phyloP scores from a whole-genome alignment of 2,329 filamentous ascomycete species.

The Microthyrium microscopicum region DNA sequence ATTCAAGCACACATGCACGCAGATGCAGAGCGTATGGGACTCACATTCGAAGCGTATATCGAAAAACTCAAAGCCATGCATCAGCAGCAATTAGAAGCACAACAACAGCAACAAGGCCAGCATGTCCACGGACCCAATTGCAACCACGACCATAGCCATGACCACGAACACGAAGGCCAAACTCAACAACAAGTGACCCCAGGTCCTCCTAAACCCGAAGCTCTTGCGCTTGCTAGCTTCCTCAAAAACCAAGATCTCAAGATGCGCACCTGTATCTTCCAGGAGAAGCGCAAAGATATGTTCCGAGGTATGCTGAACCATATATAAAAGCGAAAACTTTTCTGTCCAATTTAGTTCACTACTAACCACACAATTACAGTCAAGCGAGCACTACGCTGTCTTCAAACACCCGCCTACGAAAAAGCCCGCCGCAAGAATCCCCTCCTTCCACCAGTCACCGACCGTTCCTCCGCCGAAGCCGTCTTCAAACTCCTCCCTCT shows the following conservation, averaged over 20 bases:
- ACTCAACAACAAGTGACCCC: conserved; percentile 53
- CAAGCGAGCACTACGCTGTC: conserved; percentile 82
- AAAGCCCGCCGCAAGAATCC: conserved; percentile 84
- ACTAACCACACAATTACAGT: conserved; percentile 38
- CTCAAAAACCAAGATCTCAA: conserved; percentile 73
- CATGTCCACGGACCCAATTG: conserved; percentile 24
- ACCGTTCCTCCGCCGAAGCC: conserved; percentile 80
- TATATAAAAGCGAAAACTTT: conserved; percentile 1
- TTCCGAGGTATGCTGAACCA: conserved; percentile 53
- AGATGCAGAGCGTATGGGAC: conserved; percentile 70
- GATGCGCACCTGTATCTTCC: conserved; percentile 75
- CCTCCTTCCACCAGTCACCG: conserved; percentile 70
- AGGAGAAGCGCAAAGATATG: conserved; percentile 96
- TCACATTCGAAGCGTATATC: conserved; percentile 74
- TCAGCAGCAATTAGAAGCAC: conserved; percentile 36
- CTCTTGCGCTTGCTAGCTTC: conserved; percentile 78
- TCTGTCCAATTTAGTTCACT: conserved; percentile 6
- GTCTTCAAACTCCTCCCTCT: conserved; percentile 88
- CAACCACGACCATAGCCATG: neutral
- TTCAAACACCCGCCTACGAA: conserved; percentile 76
- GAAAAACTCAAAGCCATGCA: conserved; percentile 36
- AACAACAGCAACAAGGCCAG: conserved; percentile 22
- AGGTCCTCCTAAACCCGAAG: conserved; percentile 74
- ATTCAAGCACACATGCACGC: conserved; percentile 71
- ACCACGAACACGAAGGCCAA: conserved; percentile 16